phyloP scores from a whole-genome alignment of 768 basidiomycete species.

The Neoboletus magnificus region DNA sequence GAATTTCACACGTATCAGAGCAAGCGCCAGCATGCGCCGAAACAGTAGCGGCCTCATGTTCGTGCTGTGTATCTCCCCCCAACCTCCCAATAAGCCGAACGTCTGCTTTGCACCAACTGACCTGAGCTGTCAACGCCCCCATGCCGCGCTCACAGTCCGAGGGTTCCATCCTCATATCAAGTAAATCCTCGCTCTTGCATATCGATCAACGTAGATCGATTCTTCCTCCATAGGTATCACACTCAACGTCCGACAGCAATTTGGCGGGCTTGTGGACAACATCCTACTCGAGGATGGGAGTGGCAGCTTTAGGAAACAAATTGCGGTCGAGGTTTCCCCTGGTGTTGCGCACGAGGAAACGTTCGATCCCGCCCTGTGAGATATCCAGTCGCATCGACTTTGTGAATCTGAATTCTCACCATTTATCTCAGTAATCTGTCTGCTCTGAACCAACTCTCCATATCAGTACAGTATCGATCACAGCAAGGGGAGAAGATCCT shows the following conservation, averaged over 20 bases:
- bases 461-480: background rate
- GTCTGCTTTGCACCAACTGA: background rate
- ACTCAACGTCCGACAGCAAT: background rate
- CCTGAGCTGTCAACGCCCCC: background rate
- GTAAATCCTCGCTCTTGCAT: background rate
- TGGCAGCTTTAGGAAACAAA: no score
- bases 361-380: background rate
- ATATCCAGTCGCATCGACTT: background rate
- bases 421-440: background rate
- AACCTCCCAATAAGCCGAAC: background rate
- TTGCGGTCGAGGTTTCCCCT: background rate
- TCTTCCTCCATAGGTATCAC: background rate
- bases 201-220: background rate
- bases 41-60: no score
- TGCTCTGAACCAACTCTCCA: background rate
- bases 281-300: background rate
- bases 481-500: background rate
- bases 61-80: background rate
- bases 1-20: background rate
- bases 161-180: background rate
- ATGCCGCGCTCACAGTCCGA: background rate
- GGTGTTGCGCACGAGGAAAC: background rate
- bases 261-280: background rate
- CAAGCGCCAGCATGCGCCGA: background rate
- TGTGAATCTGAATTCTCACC: no score